Base-by-base conservation (phyloP, 1,139 yeast genomes). In the Debaryomyces coudertii region DNA sequence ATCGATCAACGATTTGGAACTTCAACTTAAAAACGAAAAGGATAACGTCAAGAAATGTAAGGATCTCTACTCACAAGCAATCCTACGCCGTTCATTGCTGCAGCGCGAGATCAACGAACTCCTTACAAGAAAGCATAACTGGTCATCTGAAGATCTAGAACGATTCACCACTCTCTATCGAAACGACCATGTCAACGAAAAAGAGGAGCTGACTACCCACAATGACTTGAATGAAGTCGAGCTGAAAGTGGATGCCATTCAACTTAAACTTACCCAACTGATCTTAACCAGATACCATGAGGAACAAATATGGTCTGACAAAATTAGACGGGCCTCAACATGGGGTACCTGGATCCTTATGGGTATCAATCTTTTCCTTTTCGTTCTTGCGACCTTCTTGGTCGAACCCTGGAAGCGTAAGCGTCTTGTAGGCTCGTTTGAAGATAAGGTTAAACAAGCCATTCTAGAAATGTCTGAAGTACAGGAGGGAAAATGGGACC, bases 251-350 rank as follows among this genome's bases (percentile, higher is more conserved):
- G 97, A 92, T 49, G 82, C 83, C 3, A 67, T 86, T 6, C 95
- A 87, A 54, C 76, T 82, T 39, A 80, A 78, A 50, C 68, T 92
- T 40, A 85, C 92, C 5, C 84, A 84, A 50, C 85, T 89, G 55
- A 93, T 95, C 29, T 73, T 92, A 56, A 83, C 93, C 1, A 71
- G 98, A 53, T 95, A 95, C 58, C 97, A 93, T 53, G 99, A 95
- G 61, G 99, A 95, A 59, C 99, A 95, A 66, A 84, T 93, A 4
- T 95, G 99, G 99, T 89, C 97, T 4, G 99, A 95, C 66, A 92
- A 92, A 64, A 93, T 93, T 49, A 73, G 99, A 52, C 77, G 95
- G 50, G 90, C 96, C 2, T 89, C 97, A 7, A 92, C 99, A 0
- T 95, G 97, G 96, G 99, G 98, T 1, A 93, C 99, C 0, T 84